Evolutionary conservation across 352 stramenopile genomes (phyloP).

Genomic region (Aphanomyces euteiches): DNA sequence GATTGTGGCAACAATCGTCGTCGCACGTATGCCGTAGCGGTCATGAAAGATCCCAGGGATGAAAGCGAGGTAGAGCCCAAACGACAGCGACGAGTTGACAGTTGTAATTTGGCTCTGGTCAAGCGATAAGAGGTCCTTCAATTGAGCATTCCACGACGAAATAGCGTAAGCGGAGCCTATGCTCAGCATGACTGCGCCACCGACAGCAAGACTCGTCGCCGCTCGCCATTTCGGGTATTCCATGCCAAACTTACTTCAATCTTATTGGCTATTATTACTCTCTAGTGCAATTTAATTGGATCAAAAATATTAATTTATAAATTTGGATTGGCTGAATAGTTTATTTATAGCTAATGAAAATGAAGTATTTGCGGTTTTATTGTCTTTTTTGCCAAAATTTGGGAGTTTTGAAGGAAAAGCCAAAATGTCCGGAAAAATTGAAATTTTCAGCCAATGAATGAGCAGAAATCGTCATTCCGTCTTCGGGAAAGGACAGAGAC

Average conservation of each 20-base stretch:
- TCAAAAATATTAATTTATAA: not conserved
- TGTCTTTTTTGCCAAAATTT: no score
- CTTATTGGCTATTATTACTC: no score
- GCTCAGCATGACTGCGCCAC: conserved; percentile 41
- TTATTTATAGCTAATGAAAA: not conserved
- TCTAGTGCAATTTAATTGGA: not conserved
- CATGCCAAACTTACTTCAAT: no score
- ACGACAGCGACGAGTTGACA: conserved; percentile 71
- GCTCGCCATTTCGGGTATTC: not conserved
- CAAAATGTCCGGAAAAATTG: no score
- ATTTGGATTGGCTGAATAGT: not conserved
- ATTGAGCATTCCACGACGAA: conserved; percentile 74
- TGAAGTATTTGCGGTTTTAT: no score
- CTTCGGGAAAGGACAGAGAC: no score
- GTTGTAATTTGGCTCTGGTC: conserved; percentile 68
- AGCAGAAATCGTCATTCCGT: no score
- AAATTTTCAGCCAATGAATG: no score
- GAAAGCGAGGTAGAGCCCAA: conserved; percentile 73
- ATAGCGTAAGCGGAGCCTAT: conserved; percentile 73
- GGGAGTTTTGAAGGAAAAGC: no score
- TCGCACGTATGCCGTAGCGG: conserved; percentile 54
- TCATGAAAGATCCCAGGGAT: conserved; percentile 63
- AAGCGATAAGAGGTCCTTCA: conserved; percentile 48
- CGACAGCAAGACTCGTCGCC: conserved; percentile 8
- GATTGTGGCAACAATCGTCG: conserved; percentile 41